These are phyloP conservation scores for Vicia villosa DNA, from an alignment of 306 rosid genomes.

Conservation along the genomic window DNA sequence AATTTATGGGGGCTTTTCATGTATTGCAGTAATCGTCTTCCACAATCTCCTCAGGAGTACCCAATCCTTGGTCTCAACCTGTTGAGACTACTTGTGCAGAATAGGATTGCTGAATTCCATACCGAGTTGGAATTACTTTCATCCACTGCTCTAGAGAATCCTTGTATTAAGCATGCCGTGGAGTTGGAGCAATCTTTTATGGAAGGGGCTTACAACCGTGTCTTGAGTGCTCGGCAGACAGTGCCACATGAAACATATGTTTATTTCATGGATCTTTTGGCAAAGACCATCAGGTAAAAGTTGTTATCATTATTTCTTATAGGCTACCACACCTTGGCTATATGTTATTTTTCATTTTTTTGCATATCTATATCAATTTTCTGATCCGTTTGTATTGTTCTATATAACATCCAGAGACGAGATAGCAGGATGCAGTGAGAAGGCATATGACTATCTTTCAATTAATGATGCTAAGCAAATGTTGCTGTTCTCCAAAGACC, in stretches of 20 bases:
- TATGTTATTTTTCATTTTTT: not conserved
- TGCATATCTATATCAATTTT: constrained; percentile 14
- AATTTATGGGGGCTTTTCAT: constrained; percentile 22
- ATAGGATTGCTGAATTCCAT: constrained; percentile 97
- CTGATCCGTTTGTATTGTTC: constrained; percentile 32
- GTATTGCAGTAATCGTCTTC: constrained; percentile 70
- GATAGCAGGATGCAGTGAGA: constrained; percentile 97
- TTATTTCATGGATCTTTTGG: too few species aligned
- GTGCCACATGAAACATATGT: too few species aligned
- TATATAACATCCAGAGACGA: constrained; percentile 68
- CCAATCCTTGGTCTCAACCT: constrained; percentile 97
- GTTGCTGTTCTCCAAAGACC: constrained; percentile 69
- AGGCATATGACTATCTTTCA: constrained; percentile 89
- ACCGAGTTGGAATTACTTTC: constrained; percentile 94
- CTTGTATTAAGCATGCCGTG: constrained; percentile 94
- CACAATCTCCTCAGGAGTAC: constrained; percentile 82
- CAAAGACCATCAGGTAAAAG: constrained; percentile 89
- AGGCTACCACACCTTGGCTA: not conserved
- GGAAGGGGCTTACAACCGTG: too few species aligned
- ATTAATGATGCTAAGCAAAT: constrained; percentile 74
- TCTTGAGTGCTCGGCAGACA: too few species aligned
- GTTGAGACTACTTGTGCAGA: constrained; percentile 97
- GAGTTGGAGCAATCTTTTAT: constrained; percentile 99
- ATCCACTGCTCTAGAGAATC: constrained; percentile 79
- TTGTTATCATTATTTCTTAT: constrained; percentile 12